Conservation (phyloP, 2,329 filamentous ascomycete genomes). For the Clonostachys sp. region DNA sequence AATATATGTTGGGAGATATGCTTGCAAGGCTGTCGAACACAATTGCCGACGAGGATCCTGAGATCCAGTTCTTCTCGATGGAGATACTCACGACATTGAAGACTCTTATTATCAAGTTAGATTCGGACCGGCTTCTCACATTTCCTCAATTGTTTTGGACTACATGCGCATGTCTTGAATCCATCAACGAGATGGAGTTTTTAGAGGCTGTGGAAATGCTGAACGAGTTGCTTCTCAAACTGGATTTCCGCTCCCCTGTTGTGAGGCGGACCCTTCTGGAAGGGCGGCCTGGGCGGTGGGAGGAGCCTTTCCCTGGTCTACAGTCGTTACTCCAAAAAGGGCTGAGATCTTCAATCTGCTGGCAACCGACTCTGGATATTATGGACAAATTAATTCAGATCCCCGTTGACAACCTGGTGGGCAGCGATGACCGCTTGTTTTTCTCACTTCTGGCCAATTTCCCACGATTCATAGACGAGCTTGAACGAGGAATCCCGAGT, state of each 20-base stretch:
- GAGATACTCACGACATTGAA: slow-evolving; percentile 94
- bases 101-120: slow-evolving; percentile 81
- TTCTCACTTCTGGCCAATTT: slow-evolving; percentile 90
- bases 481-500: slow-evolving; percentile 61
- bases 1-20: slow-evolving; percentile 95
- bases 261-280: slow-evolving; percentile 71
- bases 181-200: slow-evolving; percentile 94
- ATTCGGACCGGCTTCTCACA: slow-evolving; percentile 72
- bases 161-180: slow-evolving; percentile 91
- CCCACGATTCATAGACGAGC: slow-evolving; percentile 74
- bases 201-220: slow-evolving; percentile 89
- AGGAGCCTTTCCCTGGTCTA: slow-evolving; percentile 81
- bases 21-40: slow-evolving; percentile 92
- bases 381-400: slow-evolving; percentile 76
- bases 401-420: slow-evolving; percentile 75
- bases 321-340: slow-evolving; percentile 88
- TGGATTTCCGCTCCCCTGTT: slow-evolving; percentile 69
- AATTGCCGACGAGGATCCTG: slow-evolving; percentile 87
- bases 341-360: slow-evolving; percentile 77
- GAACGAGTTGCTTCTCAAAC: slow-evolving; percentile 76
- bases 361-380: slow-evolving; percentile 71
- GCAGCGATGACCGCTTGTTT: slow-evolving; percentile 75
- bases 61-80: slow-evolving; percentile 96
- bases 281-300: slow-evolving; percentile 81
- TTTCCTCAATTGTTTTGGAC: slow-evolving; percentile 98